Base-by-base conservation (phyloP, 2,329 filamentous ascomycete species). In the Aspergillus sp. region DNA sequence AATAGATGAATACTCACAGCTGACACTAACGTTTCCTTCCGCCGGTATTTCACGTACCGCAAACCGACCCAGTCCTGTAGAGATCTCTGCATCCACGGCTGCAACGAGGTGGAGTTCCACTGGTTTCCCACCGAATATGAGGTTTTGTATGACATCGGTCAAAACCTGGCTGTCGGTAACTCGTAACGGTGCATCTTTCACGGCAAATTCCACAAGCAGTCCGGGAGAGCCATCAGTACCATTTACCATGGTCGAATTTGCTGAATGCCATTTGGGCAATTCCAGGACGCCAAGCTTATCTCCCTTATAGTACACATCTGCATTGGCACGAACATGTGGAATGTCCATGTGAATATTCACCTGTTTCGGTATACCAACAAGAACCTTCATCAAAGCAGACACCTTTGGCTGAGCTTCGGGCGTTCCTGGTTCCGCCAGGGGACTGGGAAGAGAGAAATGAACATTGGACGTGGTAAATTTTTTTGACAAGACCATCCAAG, bases 381-480 rank as follows among this genome's bases (percentile, higher is more conserved):
- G 73, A 8, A 90, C 90, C 47, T 87, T 75, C 37, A 96, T 85
- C 13, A 85, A 83, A 3, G 90, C 90, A 28, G 89, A 95, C 11
- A 98, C 83, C 43, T 79, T 83, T 7, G 90, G 90, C 43, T 85
- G 80, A 4, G 85, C 76, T 40, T 84, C 81, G 0, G 88, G 86
- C 8, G 83, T 81, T 45, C 78, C 80, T 0, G 88, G 87, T 12
- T 90, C 82, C 2, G 89, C 88, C 56, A 85, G 79, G 1, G 88
- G 86, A 56, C 90, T 82, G 0, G 93, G 93, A 37, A 98, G 71
- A 39, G 80, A 81, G 64, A 98, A 95, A 57, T 94, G 82, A 33
- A 94, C 88, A 60, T 96, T 80, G 2, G 83, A 81, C 52, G 97
- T 72, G 19, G 89, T 86, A 61, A 97, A 96, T 54, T 93, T 91